Conservation (phyloP, 768 basidiomycete genomes). For the Rhizopogon vinicolor region DNA sequence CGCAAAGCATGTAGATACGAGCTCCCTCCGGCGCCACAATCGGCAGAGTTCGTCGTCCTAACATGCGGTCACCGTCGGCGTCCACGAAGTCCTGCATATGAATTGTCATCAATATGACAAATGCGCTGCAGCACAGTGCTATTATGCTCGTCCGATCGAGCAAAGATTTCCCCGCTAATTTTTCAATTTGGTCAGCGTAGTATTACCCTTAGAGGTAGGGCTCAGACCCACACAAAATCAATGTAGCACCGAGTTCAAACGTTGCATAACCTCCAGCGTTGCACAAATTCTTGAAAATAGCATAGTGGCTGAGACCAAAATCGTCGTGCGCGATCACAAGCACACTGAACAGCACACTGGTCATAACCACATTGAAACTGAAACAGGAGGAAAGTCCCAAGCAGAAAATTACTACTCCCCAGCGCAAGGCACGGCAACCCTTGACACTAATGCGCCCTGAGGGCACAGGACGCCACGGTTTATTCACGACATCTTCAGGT, state of each 20-base stretch:
- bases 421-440: slow-evolving; percentile 23
- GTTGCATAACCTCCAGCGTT: slow-evolving; percentile 29
- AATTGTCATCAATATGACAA: slow-evolving; percentile 32
- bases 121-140: slow-evolving; percentile 21
- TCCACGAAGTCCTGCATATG: slow-evolving; percentile 33
- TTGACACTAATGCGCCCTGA: slow-evolving; percentile 23
- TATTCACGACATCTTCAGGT: not conserved
- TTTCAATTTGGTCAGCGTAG: not conserved
- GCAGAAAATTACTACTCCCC: slow-evolving; percentile 25
- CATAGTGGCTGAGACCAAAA: slow-evolving; percentile 17
- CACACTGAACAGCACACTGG: slow-evolving; percentile 19
- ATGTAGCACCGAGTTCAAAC: slow-evolving; percentile 33
- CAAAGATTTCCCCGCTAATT: not conserved
- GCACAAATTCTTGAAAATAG: slow-evolving; percentile 26
- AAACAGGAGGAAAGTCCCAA: slow-evolving; percentile 19
- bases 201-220: not conserved
- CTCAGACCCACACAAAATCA: slow-evolving; percentile 19
- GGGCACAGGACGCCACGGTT: slow-evolving; percentile 35
- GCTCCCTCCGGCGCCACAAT: slow-evolving; percentile 16
- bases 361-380: slow-evolving; percentile 9
- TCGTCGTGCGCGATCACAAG: slow-evolving; percentile 28
- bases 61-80: slow-evolving; percentile 23
- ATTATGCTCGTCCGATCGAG: slow-evolving; percentile 12
- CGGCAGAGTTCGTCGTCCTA: slow-evolving; percentile 27
- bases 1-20: slow-evolving; percentile 9